A percentile compares a stretch with the other conserved stretches of the same genome.
Evolutionary conservation across 176 grass and related monocot species (phyloP).

Genomic region (Tillandsia leiboldiana): DNA sequence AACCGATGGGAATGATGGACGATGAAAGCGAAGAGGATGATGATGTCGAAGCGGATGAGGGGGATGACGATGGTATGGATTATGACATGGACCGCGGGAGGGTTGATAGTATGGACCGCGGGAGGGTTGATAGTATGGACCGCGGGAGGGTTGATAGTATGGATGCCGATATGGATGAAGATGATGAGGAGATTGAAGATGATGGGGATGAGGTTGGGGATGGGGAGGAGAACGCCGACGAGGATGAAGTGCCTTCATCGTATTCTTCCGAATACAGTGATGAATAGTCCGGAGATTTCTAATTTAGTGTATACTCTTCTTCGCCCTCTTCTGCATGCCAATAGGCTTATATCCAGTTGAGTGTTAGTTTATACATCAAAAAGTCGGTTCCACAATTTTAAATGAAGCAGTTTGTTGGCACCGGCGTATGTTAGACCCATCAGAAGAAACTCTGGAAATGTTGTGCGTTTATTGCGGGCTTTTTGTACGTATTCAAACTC

Average conservation of each 20-base stretch:
- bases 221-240: constrained; percentile 33
- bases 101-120: constrained; percentile 7
- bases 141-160: constrained; percentile 1
- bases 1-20: constrained; percentile 31
- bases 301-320: not conserved
- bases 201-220: constrained; percentile 41
- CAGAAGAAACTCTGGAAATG: too few species aligned
- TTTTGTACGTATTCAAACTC: too few species aligned
- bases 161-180: constrained; percentile 42
- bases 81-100: constrained; percentile 30
- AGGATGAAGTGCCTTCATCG: constrained; percentile 27
- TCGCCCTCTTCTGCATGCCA: not conserved
- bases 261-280: constrained; percentile 69
- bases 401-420: too few species aligned
- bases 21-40: constrained; percentile 34
- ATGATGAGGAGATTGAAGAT: constrained; percentile 32
- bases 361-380: too few species aligned
- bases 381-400: too few species aligned
- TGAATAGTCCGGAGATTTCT: constrained; percentile 13
- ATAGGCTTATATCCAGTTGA: too few species aligned
- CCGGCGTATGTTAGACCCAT: too few species aligned
- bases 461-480: too few species aligned
- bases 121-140: constrained; percentile 9
- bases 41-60: constrained; percentile 38
- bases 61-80: constrained; percentile 40